Conservation (phyloP, 768 basidiomycete species). For the Lyophyllum semitale region DNA sequence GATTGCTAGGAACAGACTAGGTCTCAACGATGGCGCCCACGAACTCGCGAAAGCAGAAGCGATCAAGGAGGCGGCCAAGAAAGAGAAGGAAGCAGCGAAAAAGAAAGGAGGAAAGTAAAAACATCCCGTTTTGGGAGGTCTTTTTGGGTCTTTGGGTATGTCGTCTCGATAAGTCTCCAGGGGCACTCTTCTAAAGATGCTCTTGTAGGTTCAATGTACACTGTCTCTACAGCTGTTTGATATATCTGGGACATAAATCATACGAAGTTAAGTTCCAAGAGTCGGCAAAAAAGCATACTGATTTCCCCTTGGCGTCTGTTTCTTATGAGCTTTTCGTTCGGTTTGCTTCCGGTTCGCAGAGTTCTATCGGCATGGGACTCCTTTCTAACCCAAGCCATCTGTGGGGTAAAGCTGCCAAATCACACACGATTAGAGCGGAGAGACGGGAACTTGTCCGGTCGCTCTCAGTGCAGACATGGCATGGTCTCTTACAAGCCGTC, state of each 20-base stretch:
- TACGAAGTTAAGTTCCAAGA: no score
- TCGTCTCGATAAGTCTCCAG: neutral
- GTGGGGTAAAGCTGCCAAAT: no score
- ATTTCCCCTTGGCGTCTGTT: no score
- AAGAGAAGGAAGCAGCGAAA: constrained; percentile 42
- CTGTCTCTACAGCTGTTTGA: neutral
- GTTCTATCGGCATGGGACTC: no score
- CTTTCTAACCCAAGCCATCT: no score
- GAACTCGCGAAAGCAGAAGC: constrained; percentile 76
- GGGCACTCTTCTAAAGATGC: neutral
- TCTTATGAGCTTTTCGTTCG: no score
- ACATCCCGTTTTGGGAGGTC: neutral
- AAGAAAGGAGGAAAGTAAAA: constrained; percentile 27
- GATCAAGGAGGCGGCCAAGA: constrained; percentile 62
- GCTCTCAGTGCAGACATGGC: no score
- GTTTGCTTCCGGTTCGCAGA: no score
- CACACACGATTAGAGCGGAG: no score
- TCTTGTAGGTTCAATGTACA: neutral
- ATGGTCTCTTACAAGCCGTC: no score
- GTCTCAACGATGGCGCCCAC: constrained; percentile 87
- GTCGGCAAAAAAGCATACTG: no score
- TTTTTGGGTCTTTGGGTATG: neutral
- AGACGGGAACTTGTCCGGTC: no score
- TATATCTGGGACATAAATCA: neutral
- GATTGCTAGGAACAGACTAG: constrained; percentile 91